These are phyloP conservation scores for Solanum medicagineum DNA, from an alignment of 257 asterid genomes.

Conservation along the genomic window DNA sequence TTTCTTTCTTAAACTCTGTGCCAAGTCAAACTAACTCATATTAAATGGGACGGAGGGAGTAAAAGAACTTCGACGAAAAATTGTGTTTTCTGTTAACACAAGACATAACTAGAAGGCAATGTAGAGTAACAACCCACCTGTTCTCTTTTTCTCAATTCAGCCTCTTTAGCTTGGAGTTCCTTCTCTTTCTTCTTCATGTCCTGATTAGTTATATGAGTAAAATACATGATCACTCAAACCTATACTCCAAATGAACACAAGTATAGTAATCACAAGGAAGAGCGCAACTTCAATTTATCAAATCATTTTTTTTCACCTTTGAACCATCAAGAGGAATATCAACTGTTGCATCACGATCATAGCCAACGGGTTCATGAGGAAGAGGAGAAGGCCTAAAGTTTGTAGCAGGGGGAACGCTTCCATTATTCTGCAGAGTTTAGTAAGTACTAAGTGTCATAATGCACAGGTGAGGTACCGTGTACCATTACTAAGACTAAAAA, in stretches of 20 bases:
- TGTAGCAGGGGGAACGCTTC: slow-evolving; percentile 42
- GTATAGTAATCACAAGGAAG: background rate
- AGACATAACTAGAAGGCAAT: slow-evolving; percentile 1
- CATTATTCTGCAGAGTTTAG: slow-evolving; percentile 51
- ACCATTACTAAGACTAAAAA: background rate
- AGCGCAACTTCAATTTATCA: background rate
- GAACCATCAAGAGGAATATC: slow-evolving; percentile 75
- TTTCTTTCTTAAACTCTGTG: no score
- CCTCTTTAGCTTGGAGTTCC: slow-evolving; percentile 87
- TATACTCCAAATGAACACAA: background rate
- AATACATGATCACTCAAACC: background rate
- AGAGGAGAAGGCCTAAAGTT: slow-evolving; percentile 78
- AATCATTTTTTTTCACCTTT: slow-evolving; percentile 20
- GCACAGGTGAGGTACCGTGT: background rate
- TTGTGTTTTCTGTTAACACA: background rate
- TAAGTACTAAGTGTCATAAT: background rate
- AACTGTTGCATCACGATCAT: slow-evolving; percentile 51
- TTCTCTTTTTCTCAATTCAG: slow-evolving; percentile 70
- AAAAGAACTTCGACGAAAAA: background rate
- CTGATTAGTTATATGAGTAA: slow-evolving; percentile 16
- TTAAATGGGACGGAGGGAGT: no score
- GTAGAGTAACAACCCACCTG: slow-evolving; percentile 34
- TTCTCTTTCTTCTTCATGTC: slow-evolving; percentile 63
- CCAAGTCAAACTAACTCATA: no score
- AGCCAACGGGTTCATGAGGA: slow-evolving; percentile 84